Evolutionary conservation across 805 yeast species (phyloP).

Genomic region (Ogataea paraovalis): DNA sequence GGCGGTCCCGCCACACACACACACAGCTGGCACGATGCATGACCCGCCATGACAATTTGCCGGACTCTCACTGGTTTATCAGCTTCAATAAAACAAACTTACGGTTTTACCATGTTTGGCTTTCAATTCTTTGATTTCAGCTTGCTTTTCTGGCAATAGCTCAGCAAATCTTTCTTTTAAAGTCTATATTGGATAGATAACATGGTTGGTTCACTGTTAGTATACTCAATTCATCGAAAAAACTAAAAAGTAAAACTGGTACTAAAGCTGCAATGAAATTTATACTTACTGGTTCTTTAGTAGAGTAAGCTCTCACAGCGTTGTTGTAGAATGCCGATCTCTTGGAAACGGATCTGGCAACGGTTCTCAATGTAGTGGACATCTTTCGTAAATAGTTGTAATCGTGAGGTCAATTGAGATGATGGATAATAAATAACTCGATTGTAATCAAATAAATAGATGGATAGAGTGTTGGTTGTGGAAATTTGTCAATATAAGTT

Average conservation of each 20-base stretch:
- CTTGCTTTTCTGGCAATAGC: constrained; percentile 85
- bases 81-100: too few relatives aligned
- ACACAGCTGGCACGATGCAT: too few relatives aligned
- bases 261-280: too few relatives aligned
- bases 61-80: not conserved
- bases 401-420: not conserved
- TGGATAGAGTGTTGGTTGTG: too few relatives aligned
- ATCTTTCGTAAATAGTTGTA: constrained; percentile 9
- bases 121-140: constrained; percentile 85
- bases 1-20: too few relatives aligned
- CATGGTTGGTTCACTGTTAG: not conserved
- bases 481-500: too few relatives aligned
- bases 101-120: constrained; percentile 84
- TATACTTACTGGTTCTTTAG: constrained; percentile 34
- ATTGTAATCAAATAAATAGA: not conserved
- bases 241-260: too few relatives aligned
- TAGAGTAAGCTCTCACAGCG: constrained; percentile 34
- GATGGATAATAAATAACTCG: not conserved
- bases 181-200: constrained; percentile 42
- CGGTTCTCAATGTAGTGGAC: constrained; percentile 27
- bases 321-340: constrained; percentile 17
- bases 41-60: not conserved
- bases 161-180: constrained; percentile 94
- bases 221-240: too few relatives aligned
- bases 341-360: constrained; percentile 27